Conservation (phyloP, 2,329 filamentous ascomycete species). For the Aspergillus sp. region DNA sequence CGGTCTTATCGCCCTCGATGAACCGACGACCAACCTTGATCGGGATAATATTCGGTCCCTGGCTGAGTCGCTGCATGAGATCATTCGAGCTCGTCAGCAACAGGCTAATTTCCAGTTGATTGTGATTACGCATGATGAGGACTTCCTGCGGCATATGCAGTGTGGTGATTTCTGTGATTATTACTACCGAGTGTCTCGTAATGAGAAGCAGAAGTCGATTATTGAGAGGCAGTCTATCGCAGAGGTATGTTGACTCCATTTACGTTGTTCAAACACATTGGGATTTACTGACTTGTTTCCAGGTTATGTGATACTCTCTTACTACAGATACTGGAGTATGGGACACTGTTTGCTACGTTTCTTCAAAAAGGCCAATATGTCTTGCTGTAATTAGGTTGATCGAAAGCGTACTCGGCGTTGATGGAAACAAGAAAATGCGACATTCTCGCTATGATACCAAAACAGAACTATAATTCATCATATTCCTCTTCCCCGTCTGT, state of each 20-base stretch:
- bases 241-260: conserved; percentile 31
- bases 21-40: conserved; percentile 95
- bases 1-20: conserved; percentile 91
- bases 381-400: background rate
- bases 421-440: background rate
- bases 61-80: conserved; percentile 74
- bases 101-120: conserved; percentile 97
- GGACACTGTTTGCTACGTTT: background rate
- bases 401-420: background rate
- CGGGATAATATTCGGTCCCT: conserved; percentile 88
- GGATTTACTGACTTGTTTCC: conserved; percentile 1
- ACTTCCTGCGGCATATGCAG: conserved; percentile 88
- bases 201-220: conserved; percentile 77
- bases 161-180: conserved; percentile 88
- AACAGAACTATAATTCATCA: background rate
- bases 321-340: background rate
- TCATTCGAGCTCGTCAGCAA: conserved; percentile 73
- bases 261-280: background rate
- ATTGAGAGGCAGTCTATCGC: conserved; percentile 61
- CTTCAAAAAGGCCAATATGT: background rate
- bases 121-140: conserved; percentile 97
- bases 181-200: conserved; percentile 80
- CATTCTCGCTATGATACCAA: background rate
- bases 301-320: conserved; percentile 10
- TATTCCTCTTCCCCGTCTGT: conserved; percentile 1